phyloP scores from a whole-genome alignment of 208 protist genomes.

The Vickermania ingenoplastis region DNA sequence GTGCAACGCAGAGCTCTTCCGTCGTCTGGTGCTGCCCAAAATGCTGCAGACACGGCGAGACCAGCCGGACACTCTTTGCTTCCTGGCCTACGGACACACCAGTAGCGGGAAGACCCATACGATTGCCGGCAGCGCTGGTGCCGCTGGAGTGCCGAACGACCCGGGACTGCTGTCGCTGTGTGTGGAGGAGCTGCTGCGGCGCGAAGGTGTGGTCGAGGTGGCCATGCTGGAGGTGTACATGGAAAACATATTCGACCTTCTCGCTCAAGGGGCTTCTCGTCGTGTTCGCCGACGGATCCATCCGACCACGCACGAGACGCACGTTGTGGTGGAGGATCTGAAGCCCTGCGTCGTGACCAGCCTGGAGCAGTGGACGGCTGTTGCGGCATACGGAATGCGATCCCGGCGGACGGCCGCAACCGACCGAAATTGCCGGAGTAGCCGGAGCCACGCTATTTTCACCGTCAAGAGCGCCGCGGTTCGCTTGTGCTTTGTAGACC shows the following conservation, averaged over 20 bases:
- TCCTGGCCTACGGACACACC: constrained; percentile 84
- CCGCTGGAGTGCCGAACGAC: constrained; percentile 13
- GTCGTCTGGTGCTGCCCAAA: constrained; percentile 38
- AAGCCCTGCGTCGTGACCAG: constrained; percentile 50
- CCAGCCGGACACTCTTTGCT: constrained; percentile 73
- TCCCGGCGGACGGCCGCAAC: constrained; percentile 78
- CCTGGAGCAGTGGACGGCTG: constrained; percentile 55
- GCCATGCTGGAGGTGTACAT: constrained; percentile 84
- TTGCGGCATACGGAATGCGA: constrained; percentile 61
- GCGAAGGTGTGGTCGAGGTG: constrained; percentile 71
- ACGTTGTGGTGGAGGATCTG: constrained; percentile 67
- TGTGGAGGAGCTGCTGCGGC: constrained; percentile 53
- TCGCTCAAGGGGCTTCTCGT: constrained; percentile 50
- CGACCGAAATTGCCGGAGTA: constrained; percentile 84
- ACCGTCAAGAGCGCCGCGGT: constrained; percentile 73
- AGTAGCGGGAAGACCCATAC: constrained; percentile 85
- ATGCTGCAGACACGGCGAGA: constrained; percentile 19
- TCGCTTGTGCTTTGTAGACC: constrained; percentile 78
- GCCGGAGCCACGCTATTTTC: constrained; percentile 89
- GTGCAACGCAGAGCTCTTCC: constrained; percentile 59
- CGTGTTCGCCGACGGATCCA: constrained; percentile 28
- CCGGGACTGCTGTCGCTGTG: constrained; percentile 58
- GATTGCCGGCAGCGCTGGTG: constrained; percentile 37
- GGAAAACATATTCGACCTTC: constrained; percentile 69
- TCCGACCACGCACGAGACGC: constrained; percentile 10